Evolutionary conservation across 2,329 filamentous ascomycete species (phyloP), one percentile per base, ranked within the genome.

Genomic region (Lasiodiplodia theobromae): DNA sequence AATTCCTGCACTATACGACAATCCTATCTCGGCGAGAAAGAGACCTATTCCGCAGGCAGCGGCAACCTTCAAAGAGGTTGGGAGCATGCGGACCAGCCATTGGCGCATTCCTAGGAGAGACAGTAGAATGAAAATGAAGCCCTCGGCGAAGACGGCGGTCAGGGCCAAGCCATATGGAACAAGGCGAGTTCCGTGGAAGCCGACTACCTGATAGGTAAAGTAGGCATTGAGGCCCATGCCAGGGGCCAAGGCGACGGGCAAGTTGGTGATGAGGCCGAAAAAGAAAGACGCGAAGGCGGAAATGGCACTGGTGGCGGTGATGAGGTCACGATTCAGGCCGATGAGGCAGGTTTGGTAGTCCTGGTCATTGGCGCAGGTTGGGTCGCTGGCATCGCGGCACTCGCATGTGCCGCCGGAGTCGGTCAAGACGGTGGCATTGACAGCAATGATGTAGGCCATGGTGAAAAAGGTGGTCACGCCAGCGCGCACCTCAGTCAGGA

Each of bases 71-170:
- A 97, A 92, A 54, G 91, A 94, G 28, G 88, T 87, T 0, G 93
- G 93, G 67, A 96, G 93, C 57, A 91, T 87, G 70, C 92, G 89
- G 21, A 93, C 93, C 31, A 97, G 87, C 93, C 93, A 96, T 78
- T 96, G 93, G 16, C 93, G 90, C 82, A 97, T 86, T 47, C 93
- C 93, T 65, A 94, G 84, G 44, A 96, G 77, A 0, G 93, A 93
- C 31, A 97, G 85, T 4, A 84, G 91, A 60, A 96, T 87, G 81
- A 97, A 97, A 69, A 96, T 89, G 78, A 92, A 92, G 21, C 93
- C 93, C 78, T 97, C 93, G 12, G 95, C 89, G 76, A 97, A 96
- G 71, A 96, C 93, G 63, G 93, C 93, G 7, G 92, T 96, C 37
- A 96, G 82, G 11, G 93, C 93, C 40, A 94, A 85, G 54, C 86